Base-by-base conservation (phyloP, 1,139 yeast species). In the Ogataea hybrid region DNA sequence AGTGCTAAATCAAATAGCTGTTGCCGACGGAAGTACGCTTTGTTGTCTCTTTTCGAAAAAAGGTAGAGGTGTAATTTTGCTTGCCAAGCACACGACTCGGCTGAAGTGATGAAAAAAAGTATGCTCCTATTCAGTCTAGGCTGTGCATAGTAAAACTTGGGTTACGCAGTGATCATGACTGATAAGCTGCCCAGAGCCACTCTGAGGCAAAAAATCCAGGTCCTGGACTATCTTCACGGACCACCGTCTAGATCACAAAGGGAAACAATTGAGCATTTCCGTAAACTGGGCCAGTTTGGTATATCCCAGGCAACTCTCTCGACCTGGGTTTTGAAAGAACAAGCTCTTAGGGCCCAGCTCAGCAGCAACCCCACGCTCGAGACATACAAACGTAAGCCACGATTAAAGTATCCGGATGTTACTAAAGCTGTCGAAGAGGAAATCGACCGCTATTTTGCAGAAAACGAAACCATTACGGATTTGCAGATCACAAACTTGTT, bases 241-340 rank as follows among this genome's bases (percentile, higher is more conserved):
- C 62, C 61, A 1, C 65, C 63, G 5, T 29, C 22, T 15, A 32
- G 46, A 10, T 39, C 59, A 1, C 65, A 63, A 35, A 39, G 43
- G 17, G 61, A 61, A 16, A 49, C 58, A 0, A 36, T 61, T 17
- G 35, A 37, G 6, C 53, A 55, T 41, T 61, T 59, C 47, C 46
- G 44, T 17, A 32, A 38, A 1, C 45, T 37, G 15, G 46, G 43
- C 6, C 36, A 36, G 22, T 62, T 62, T 43, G 46, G 62, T 15
- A 54, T 63, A n/a, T 61, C 64, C 12, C 65, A 59, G 44, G 63
- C 64, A 9, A 61, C 66, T 1, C 43, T 63, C 21, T 59, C 65
- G 1, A 57, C 53, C 11, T 63, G 67, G 67, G 45, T 47, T 1
- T 15, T 53, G 7, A 50, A 48, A 28, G 63, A 61, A 35, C 25